Percentiles rank a stretch among this genome's conserved stretches.
Conservation (phyloP, 495 filamentous ascomycete species). For the Saxophila tyrrhenica region DNA sequence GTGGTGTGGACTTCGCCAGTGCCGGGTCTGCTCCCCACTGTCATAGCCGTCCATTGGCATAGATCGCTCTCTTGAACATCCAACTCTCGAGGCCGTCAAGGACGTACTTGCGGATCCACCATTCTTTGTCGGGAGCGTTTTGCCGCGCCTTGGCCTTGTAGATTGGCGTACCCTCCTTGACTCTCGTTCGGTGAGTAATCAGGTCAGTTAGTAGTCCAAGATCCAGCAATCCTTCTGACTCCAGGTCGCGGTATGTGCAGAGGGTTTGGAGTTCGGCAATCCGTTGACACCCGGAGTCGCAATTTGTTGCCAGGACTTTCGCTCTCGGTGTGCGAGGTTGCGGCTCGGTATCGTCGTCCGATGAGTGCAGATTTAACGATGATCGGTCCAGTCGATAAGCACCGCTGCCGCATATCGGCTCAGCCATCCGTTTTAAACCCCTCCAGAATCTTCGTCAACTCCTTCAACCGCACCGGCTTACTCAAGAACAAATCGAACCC, state of each 20-base stretch:
- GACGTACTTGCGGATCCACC: not conserved
- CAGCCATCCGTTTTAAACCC: not conserved
- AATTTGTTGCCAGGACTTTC: no score
- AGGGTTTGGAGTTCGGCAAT: not conserved
- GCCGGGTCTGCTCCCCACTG: not conserved
- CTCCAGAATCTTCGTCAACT: slow-evolving; percentile 15
- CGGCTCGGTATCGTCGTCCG: no score
- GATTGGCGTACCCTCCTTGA: not conserved
- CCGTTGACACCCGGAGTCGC: no score
- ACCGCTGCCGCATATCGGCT: not conserved
- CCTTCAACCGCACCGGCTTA: slow-evolving; percentile 19
- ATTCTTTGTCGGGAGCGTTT: not conserved
- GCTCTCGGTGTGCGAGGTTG: no score
- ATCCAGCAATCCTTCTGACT: not conserved
- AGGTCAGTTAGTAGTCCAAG: not conserved
- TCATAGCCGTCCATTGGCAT: not conserved
- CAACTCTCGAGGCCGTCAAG: not conserved
- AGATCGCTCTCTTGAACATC: not conserved
- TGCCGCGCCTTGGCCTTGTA: not conserved
- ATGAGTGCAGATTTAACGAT: no score
- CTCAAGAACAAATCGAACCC: slow-evolving; percentile 19
- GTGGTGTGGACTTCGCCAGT: no score
- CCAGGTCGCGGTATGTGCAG: not conserved
- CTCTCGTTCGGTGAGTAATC: not conserved
- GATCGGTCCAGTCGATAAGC: not conserved